These are phyloP conservation scores for Citrus reticulata DNA, from an alignment of 345 rosid genomes.

Conservation along the genomic window DNA sequence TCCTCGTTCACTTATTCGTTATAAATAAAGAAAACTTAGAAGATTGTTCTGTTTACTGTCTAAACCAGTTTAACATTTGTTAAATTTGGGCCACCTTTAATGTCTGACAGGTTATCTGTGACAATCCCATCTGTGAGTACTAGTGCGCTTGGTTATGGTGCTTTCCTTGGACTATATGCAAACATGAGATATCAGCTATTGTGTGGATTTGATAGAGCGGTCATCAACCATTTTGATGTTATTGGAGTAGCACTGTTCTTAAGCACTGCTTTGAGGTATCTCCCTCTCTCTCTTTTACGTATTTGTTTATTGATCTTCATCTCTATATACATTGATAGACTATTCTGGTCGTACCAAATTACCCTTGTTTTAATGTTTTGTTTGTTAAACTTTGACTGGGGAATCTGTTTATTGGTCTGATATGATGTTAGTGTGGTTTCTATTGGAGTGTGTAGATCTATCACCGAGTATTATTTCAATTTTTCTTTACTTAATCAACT, in stretches of 20 bases:
- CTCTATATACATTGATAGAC: not conserved
- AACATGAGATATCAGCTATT: constrained; percentile 83
- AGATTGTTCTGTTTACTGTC: not conserved
- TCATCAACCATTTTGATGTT: constrained; percentile 83
- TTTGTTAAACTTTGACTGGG: not conserved
- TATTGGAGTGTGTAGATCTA: not conserved
- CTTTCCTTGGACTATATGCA: constrained; percentile 87
- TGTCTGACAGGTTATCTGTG: constrained; percentile 81
- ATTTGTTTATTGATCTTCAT: not conserved
- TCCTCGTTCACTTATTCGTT: not conserved
- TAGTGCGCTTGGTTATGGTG: constrained; percentile 83
- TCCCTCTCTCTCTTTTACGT: constrained; percentile 5
- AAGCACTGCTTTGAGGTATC: constrained; percentile 80
- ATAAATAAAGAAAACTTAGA: not conserved
- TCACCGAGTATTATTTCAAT: not conserved
- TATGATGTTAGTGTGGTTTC: not conserved
- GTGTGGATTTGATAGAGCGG: constrained; percentile 72
- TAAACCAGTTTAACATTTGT: not conserved
- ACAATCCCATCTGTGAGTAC: constrained; percentile 66
- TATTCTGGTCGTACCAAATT: not conserved
- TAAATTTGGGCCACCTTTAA: not conserved
- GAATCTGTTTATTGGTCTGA: not conserved
- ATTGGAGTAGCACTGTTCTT: constrained; percentile 88
- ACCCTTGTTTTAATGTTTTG: not conserved
- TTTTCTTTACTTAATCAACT: not conserved